Conservation (phyloP, 106 monocot species). For the Phalaenopsis equestris region DNA sequence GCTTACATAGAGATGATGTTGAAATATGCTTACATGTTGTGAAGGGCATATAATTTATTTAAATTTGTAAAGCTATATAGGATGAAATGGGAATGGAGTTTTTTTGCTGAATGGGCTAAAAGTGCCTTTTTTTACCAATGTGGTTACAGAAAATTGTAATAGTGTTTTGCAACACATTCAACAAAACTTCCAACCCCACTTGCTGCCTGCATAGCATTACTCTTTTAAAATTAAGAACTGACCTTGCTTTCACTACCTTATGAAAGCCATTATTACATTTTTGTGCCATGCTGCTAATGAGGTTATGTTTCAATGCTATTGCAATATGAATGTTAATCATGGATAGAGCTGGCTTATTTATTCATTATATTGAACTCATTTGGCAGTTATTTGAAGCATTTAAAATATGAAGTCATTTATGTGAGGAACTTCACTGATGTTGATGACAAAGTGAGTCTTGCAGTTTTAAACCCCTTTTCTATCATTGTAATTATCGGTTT, state of each 20-base stretch:
- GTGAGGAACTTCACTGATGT: constrained; percentile 87
- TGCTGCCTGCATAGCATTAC: not conserved
- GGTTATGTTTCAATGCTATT: not conserved
- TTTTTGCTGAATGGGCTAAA: not conserved
- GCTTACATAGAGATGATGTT: not conserved
- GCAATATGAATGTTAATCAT: not conserved
- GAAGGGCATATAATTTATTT: not conserved
- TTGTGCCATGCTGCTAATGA: not conserved
- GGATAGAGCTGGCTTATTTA: not conserved
- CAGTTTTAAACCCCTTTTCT: not conserved
- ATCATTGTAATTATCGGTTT: not conserved
- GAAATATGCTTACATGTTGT: not conserved
- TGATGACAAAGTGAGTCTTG: constrained; percentile 64
- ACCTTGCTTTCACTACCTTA: not conserved
- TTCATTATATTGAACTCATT: not conserved
- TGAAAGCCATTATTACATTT: not conserved
- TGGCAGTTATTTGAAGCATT: constrained; percentile 58
- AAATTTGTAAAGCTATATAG: not conserved
- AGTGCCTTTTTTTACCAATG: not conserved
- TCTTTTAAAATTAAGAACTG: not conserved
- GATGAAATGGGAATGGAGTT: not conserved
- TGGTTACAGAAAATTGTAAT: not conserved
- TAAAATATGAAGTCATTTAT: constrained; percentile 59
- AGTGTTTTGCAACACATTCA: not conserved
- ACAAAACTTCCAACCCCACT: not conserved